phyloP scores from a whole-genome alignment of 23 red algal species.

The Gracilaria gracilis region DNA sequence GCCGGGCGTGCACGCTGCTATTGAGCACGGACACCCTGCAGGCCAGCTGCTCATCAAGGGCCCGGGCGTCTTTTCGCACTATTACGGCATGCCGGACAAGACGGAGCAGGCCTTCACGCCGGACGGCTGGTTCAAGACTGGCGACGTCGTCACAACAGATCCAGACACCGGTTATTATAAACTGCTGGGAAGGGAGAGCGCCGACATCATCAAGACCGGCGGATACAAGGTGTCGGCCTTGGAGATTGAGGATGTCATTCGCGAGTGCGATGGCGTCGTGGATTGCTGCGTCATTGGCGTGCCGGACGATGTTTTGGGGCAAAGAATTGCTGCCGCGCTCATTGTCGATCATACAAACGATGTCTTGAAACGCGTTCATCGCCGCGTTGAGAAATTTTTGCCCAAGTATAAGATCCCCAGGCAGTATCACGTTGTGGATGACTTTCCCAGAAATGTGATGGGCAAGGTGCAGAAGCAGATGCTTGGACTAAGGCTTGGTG shows the following conservation, averaged over 20 bases:
- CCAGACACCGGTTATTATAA: slow-evolving; percentile 34
- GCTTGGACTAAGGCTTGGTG: neutral
- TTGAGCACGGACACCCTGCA: slow-evolving; percentile 20
- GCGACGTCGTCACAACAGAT: slow-evolving; percentile 82
- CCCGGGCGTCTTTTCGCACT: slow-evolving; percentile 78
- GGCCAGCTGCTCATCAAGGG: slow-evolving; percentile 88
- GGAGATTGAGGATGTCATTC: slow-evolving; percentile 85
- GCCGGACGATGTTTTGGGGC: slow-evolving; percentile 70
- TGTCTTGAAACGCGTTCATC: slow-evolving; percentile 12
- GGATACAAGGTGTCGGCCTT: slow-evolving; percentile 93
- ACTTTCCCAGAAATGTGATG: slow-evolving; percentile 83
- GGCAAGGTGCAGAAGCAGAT: slow-evolving; percentile 90
- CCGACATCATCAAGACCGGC: slow-evolving; percentile 89
- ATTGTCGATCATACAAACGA: slow-evolving; percentile 54
- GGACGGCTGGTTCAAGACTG: slow-evolving; percentile 92
- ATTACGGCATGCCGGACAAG: slow-evolving; percentile 65
- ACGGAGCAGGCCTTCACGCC: slow-evolving; percentile 74
- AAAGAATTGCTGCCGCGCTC: slow-evolving; percentile 69
- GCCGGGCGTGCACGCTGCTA: slow-evolving; percentile 64
- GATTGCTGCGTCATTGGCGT: slow-evolving; percentile 80
- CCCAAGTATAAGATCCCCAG: slow-evolving; percentile 80
- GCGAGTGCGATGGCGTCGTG: slow-evolving; percentile 56
- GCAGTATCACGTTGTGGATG: slow-evolving; percentile 53
- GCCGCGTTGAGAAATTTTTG: slow-evolving; percentile 45
- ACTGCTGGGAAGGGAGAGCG: slow-evolving; percentile 76